A percentile compares a stretch with the other conserved stretches of the same genome.
Conservation (phyloP, 75 land plant species). For the Selaginella moellendorffii region DNA sequence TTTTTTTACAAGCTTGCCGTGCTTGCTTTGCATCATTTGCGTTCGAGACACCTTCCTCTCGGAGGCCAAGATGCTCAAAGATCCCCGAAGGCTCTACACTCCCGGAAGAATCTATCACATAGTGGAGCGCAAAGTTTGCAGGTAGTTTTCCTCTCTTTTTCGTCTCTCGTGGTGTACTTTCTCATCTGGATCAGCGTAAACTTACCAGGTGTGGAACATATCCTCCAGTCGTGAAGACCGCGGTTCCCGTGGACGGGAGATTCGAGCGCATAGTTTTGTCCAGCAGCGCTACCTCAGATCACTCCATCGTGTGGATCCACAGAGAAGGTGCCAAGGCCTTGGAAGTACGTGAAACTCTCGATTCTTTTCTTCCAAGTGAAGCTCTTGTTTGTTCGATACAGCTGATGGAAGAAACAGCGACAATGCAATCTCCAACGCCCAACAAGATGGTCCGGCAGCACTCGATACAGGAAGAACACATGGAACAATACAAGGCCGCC, state of each 20-base stretch:
- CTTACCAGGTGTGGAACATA: neutral
- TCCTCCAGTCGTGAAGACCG: neutral
- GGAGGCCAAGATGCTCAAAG: neutral
- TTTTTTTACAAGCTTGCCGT: constrained; percentile 1
- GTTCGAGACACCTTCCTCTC: constrained; percentile 4
- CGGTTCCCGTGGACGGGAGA: constrained; percentile 7
- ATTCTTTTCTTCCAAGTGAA: no score
- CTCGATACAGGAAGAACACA: constrained; percentile 34
- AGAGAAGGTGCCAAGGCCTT: neutral
- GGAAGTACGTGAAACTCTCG: neutral
- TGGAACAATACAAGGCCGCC: constrained; percentile 60
- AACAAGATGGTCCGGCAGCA: constrained; percentile 55
- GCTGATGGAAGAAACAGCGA: constrained; percentile 45
- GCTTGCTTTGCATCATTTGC: neutral
- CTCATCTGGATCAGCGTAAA: no score
- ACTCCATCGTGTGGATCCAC: constrained; percentile 1
- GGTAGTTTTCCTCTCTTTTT: constrained; percentile 3
- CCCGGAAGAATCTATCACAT: constrained; percentile 2
- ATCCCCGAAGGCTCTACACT: constrained; percentile 3
- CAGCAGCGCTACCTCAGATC: constrained; percentile 2
- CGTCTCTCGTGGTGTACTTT: no score
- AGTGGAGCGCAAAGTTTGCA: neutral
- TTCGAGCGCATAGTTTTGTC: constrained; percentile 4
- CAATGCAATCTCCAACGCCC: constrained; percentile 30
- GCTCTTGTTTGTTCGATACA: constrained; percentile 10